A percentile compares a stretch with the other conserved stretches of the same genome.
Conservation (phyloP, 164 flowering plant species). For the Piper betle region DNA sequence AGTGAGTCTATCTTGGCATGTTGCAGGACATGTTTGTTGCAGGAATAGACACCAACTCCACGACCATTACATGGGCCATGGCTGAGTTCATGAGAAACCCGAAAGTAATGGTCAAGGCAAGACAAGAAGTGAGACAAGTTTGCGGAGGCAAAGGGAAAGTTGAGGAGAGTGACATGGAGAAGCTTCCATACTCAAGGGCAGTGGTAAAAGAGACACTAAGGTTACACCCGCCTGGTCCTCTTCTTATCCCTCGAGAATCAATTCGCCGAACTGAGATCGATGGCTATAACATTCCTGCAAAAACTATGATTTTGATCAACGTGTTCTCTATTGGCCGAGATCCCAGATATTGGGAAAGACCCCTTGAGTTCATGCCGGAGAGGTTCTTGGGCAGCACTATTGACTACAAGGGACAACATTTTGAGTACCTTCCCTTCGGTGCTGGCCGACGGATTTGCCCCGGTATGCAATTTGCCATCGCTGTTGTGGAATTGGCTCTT, state of each 20-base stretch:
- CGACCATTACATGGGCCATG: slow-evolving; percentile 1
- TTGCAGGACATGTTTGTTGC: background rate
- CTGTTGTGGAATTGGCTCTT: background rate
- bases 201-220: slow-evolving; percentile 2
- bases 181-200: background rate
- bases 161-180: background rate
- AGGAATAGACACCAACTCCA: background rate
- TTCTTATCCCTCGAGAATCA: background rate
- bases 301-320: background rate
- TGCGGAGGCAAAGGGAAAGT: background rate
- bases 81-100: background rate
- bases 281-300: slow-evolving; percentile 1
- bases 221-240: slow-evolving; percentile 1
- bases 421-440: too few species aligned
- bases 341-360: background rate
- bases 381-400: too few species aligned
- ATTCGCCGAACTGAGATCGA: background rate
- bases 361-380: background rate
- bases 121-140: background rate
- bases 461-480: too few species aligned
- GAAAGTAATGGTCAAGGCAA: background rate
- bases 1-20: background rate
- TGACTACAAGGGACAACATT: too few species aligned
- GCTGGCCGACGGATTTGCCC: too few species aligned
- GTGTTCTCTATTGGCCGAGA: background rate